Conservation (phyloP, 768 basidiomycete species). For the Mycena belliarum region DNA sequence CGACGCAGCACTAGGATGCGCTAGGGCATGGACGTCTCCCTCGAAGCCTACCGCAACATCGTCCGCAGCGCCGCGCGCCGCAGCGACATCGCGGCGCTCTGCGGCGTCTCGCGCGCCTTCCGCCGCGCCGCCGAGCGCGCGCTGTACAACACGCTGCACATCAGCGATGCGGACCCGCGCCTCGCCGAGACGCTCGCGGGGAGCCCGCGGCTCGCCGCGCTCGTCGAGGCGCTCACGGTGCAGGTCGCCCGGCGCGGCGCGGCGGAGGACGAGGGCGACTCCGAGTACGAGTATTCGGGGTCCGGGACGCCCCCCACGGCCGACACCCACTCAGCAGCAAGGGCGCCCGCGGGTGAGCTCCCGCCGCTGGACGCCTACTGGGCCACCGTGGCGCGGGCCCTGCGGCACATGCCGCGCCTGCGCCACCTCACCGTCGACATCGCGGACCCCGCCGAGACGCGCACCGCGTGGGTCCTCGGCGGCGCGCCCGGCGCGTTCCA, state of each 20-base stretch:
- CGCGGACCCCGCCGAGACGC: constrained; percentile 36
- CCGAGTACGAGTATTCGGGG: constrained; percentile 21
- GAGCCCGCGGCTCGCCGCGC: constrained; percentile 47
- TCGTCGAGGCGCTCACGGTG: constrained; percentile 59
- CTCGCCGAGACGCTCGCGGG: constrained; percentile 50
- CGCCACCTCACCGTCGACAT: constrained; percentile 55
- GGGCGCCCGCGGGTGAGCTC: background rate
- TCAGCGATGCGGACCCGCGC: constrained; percentile 39
- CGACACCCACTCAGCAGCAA: too few relatives aligned
- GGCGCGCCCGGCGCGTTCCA: constrained; percentile 51
- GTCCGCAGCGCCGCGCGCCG: constrained; percentile 52
- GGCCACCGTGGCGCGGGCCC: constrained; percentile 48
- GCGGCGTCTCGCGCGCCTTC: constrained; percentile 59
- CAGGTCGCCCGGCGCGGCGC: constrained; percentile 33
- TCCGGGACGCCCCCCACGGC: too few relatives aligned
- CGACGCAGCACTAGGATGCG: too few relatives aligned
- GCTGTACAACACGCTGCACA: constrained; percentile 59
- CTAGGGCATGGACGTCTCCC: constrained; percentile 53
- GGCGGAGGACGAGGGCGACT: constrained; percentile 21
- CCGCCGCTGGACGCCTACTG: constrained; percentile 45
- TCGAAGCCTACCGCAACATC: constrained; percentile 60
- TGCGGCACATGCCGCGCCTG: constrained; percentile 47
- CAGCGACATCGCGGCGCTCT: constrained; percentile 56
- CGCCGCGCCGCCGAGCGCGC: constrained; percentile 54
- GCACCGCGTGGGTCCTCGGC: constrained; percentile 41